Base-by-base conservation (phyloP, 352 stramenopile genomes). In the Globisporangium iwayamae region DNA sequence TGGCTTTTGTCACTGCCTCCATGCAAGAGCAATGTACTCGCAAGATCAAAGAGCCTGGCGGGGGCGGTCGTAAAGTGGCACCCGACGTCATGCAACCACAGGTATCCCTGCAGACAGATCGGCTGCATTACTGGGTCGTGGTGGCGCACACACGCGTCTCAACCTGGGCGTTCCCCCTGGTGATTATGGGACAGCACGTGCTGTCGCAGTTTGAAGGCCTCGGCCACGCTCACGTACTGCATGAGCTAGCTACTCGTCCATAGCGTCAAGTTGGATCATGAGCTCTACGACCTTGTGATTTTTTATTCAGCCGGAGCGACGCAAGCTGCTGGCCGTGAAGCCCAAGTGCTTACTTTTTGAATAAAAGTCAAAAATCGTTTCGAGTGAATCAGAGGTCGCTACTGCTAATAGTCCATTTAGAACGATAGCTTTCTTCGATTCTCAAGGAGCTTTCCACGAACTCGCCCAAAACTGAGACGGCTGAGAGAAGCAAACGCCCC, bases 241-340 rank as follows among this genome's bases (percentile, higher is more conserved):
- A 83, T 85, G 46, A 93, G 76, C 70, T 93, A 81, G 22, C 22
- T 25, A 25, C 71, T 90, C 81, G 47, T 68, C 72, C 83, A 93
- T 93, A 56, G 72, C 83, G 65, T 93, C 79, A 50, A 89, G 73
- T 38, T 91, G 81, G 68, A 93, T 89, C 83, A 93, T 93, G 39
- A 81, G 81, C 65, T 90, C 72, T 28, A 93, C 83, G 20, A 90
- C 78, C 5, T 71, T 69, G 2, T n/a, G n/a, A n/a, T n/a, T n/a
- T n/a, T n/a, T n/a, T n/a, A n/a, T n/a, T n/a, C n/a, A n/a, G n/a
- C n/a, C n/a, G n/a, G n/a, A n/a, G n/a, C n/a, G n/a, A 47, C 71
- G 79, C 51, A 65, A 72, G 41, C 70, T 93, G 14, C 58, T 93
- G 28, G 66, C 68, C 3, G 79, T 87, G 11, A 93, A 93, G 50